Base-by-base conservation (phyloP, 768 basidiomycete species). In the Lentinus tigrinus region DNA sequence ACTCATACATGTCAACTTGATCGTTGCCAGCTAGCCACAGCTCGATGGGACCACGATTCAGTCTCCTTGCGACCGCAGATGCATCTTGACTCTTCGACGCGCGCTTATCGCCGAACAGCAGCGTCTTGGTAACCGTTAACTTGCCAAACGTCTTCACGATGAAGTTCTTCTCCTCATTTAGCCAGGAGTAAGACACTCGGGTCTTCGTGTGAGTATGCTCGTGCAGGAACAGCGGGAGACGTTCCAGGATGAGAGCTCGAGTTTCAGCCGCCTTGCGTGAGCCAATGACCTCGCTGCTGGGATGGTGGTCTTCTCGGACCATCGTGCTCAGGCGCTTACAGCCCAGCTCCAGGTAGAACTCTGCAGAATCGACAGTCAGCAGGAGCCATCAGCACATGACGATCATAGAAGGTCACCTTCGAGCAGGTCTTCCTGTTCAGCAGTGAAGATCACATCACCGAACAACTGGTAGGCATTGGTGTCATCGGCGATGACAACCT, bases 1-100 rank as follows among this genome's bases (percentile, higher is more conserved):
- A 93, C 93, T 97, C 95, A 66, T 91, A 98, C 83, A 95, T 91
- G 65, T 98, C 93, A 43, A 91, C 77, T 61, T 88, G 82, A 1
- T 87, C 76, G 58, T 85, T 84, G n/a, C 79, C 78, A 6, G 91
- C 89, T 34, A 95, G 76, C 81, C 88, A 91, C 24, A 98, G 70
- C 47, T 89, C 81, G 36, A 93, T 83, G n/a, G 87, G 80, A 3
- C 82, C 81, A 4, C 80, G 78, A 14, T 77, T 75, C 10, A 78
- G 75, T 31, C 77, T 69, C 55, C 78, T 74, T 53, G 90, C 86
- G 47, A 85, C 84, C 23, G 92, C 93, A 23, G 91, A 91, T 0
- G 88, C 83, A 54, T 91, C 88, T 60, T 87, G 81, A 42, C 73
- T 83, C 57, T 80, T 79, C 4, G 80, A 77, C 11, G 80, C 69